phyloP scores from a whole-genome alignment of 441 rosid genomes.

The Metrosideros polymorpha region DNA sequence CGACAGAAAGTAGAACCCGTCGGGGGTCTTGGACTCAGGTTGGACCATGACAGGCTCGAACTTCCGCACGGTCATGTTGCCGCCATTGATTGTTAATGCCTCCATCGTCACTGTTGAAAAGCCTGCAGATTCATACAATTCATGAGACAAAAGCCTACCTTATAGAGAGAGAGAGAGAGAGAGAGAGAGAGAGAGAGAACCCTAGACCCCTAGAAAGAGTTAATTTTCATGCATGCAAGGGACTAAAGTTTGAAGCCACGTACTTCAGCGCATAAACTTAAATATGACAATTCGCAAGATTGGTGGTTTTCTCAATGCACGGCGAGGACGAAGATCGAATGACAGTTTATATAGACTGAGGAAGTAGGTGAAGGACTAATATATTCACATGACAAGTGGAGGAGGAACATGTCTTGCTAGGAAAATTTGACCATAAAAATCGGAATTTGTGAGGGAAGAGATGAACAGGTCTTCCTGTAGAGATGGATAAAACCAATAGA shows the following conservation, averaged over 20 bases:
- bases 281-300: not conserved
- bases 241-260: not conserved
- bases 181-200: too few species aligned
- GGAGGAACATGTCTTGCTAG: not conserved
- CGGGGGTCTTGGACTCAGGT: slow-evolving; percentile 1
- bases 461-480: not conserved
- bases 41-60: not conserved
- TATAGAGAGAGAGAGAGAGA: not conserved
- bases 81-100: not conserved
- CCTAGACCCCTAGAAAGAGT: not conserved
- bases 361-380: not conserved
- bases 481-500: not conserved
- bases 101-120: not conserved
- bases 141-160: not conserved
- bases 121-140: not conserved
- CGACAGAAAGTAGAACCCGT: slow-evolving; percentile 10
- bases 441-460: not conserved
- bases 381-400: not conserved
- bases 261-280: not conserved
- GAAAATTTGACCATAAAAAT: not conserved
- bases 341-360: not conserved
- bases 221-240: not conserved
- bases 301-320: not conserved
- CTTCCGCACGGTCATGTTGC: not conserved
- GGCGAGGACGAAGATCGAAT: not conserved